Conservation (phyloP, 2,329 filamentous ascomycete species). For the Bisporella sp. region DNA sequence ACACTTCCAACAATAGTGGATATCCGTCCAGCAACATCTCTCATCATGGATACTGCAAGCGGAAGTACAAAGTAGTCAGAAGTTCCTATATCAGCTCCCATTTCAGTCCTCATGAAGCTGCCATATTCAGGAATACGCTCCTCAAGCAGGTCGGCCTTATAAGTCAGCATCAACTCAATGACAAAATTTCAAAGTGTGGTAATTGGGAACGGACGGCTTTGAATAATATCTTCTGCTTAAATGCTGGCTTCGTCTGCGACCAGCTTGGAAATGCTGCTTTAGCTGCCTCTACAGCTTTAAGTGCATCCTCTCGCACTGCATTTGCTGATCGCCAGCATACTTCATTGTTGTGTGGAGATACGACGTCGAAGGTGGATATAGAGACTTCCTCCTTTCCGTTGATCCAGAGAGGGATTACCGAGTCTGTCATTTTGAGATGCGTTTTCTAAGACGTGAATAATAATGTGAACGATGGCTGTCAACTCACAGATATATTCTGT, state of each 20-base stretch:
- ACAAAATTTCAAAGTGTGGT: too few species aligned
- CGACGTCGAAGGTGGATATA: background rate
- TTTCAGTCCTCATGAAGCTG: conserved; percentile 20
- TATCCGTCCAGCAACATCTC: conserved; percentile 35
- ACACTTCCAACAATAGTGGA: conserved; percentile 26
- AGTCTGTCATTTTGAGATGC: too few species aligned
- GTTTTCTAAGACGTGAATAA: too few species aligned
- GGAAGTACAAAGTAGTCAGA: conserved; percentile 28
- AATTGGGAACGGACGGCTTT: background rate
- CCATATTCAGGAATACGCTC: background rate
- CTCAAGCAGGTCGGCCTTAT: background rate
- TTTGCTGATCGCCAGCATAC: background rate
- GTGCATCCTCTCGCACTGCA: background rate
- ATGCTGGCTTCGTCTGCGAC: background rate
- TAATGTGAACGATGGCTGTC: too few species aligned
- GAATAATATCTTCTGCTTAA: background rate
- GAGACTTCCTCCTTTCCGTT: background rate
- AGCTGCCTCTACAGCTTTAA: background rate
- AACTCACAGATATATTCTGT: too few species aligned
- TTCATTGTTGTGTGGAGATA: background rate
- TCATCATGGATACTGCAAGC: conserved; percentile 28
- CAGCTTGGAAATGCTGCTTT: background rate
- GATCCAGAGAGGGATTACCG: background rate
- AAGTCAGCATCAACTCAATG: too few species aligned
- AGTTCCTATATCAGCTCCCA: conserved; percentile 30